These are phyloP conservation scores for Phytopythium montanum DNA, from an alignment of 352 stramenopile genomes.

Conservation along the genomic window DNA sequence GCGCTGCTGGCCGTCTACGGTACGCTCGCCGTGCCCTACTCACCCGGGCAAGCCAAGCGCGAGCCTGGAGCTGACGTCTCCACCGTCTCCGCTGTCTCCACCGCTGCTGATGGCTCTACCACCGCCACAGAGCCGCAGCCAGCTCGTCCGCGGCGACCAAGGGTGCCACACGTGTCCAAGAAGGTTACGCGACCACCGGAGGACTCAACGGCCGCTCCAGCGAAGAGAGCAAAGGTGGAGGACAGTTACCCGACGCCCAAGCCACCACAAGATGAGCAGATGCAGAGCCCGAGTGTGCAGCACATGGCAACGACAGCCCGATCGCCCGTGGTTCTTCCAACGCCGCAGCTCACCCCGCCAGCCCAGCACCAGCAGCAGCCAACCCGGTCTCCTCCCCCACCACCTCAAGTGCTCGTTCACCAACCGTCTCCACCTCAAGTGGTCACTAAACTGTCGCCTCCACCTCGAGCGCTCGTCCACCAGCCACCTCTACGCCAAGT, in stretches of 20 bases:
- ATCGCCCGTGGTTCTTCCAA: not conserved
- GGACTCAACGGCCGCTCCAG: not conserved
- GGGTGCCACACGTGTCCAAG: not conserved
- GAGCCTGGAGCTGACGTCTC: no score
- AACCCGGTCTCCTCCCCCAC: not conserved
- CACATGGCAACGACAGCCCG: not conserved
- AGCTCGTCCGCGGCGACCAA: not conserved
- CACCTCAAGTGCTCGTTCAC: not conserved
- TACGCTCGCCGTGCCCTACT: not conserved
- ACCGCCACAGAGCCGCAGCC: no score
- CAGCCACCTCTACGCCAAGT: not conserved
- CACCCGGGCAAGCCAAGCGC: no score
- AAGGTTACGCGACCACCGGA: not conserved
- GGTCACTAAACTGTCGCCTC: no score
- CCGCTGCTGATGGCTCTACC: no score
- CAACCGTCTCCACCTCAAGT: not conserved
- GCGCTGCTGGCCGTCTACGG: slow-evolving; percentile 2
- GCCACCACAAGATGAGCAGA: not conserved
- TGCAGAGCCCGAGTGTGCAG: not conserved
- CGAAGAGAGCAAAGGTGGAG: not conserved
- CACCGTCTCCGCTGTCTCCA: no score
- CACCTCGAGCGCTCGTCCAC: no score
- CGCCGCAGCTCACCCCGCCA: not conserved
- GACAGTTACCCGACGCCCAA: not conserved
- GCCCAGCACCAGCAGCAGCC: not conserved